Conservation (phyloP, 129 eudicot genomes). For the Solidago caesia region DNA sequence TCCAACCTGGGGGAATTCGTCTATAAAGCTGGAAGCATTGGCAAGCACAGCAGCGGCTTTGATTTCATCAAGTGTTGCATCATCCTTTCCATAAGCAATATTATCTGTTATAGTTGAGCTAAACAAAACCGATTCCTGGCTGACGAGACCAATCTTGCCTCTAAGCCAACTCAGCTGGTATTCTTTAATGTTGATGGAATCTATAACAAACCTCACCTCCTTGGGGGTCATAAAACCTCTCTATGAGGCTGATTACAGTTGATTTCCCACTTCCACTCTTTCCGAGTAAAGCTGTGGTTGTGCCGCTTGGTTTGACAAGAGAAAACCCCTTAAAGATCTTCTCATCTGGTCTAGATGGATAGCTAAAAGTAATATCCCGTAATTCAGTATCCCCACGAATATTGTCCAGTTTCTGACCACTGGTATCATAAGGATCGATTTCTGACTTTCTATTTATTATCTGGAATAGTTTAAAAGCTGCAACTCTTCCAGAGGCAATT, state of each 20-base stretch:
- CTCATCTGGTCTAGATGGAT: conserved; percentile 73
- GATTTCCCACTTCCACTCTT: conserved; percentile 94
- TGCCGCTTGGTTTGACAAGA: conserved; percentile 48
- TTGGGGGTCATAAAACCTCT: conserved; percentile 83
- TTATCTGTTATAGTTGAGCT: conserved; percentile 71
- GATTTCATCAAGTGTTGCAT: conserved; percentile 39
- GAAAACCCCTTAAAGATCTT: conserved; percentile 66
- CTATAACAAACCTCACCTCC: conserved; percentile 67
- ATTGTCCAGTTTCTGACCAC: conserved; percentile 44
- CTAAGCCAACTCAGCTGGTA: conserved; percentile 76
- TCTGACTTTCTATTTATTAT: conserved; percentile 55
- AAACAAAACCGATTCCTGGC: conserved; percentile 83
- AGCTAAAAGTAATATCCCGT: conserved; percentile 61
- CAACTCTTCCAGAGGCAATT: conserved; percentile 74
- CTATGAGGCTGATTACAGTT: conserved; percentile 63
- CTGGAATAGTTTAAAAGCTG: conserved; percentile 71
- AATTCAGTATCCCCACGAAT: conserved; percentile 63
- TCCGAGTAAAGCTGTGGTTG: conserved; percentile 78
- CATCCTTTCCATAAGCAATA: conserved; percentile 65
- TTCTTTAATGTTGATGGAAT: conserved; percentile 51
- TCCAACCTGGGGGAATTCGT: conserved; percentile 72
- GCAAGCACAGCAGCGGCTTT: conserved; percentile 29
- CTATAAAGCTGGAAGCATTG: conserved; percentile 73
- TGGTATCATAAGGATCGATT: conserved; percentile 48
- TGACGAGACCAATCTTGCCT: conserved; percentile 71